These are phyloP conservation scores for Eutrema salsugineum DNA, from an alignment of 441 rosid species.

Conservation along the genomic window DNA sequence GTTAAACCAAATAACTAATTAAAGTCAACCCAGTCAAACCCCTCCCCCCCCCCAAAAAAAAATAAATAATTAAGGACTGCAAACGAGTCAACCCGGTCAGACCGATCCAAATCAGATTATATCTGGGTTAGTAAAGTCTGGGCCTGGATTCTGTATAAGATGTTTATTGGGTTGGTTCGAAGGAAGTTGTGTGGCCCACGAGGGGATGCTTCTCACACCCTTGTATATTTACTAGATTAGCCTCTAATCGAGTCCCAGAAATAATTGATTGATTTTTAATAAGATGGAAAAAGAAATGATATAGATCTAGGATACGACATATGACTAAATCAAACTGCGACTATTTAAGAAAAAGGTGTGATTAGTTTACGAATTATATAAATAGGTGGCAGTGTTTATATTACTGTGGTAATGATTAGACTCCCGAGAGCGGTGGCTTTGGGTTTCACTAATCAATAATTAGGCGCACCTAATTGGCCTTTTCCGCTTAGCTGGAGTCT, in stretches of 20 bases:
- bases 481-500: constrained; percentile 29
- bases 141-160: not conserved
- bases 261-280: not conserved
- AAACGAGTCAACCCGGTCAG: not conserved
- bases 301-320: not conserved
- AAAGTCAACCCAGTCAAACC: not conserved
- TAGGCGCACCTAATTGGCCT: constrained; percentile 30
- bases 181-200: not conserved
- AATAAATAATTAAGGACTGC: not conserved
- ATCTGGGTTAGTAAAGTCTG: not conserved
- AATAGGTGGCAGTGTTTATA: not conserved
- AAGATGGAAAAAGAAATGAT: too few species aligned
- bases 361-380: not conserved
- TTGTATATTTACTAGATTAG: not conserved
- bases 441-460: constrained; percentile 21
- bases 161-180: not conserved
- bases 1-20: too few species aligned
- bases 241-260: not conserved
- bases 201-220: too few species aligned
- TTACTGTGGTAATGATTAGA: constrained; percentile 9
- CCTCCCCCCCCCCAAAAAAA: too few species aligned
- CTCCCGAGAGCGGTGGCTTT: constrained; percentile 20
- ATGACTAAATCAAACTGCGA: not conserved
- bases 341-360: not conserved
- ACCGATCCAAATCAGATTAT: not conserved